These are phyloP conservation scores for Pyrenophora teres DNA, from an alignment of 2,329 filamentous ascomycete genomes.

Conservation along the genomic window DNA sequence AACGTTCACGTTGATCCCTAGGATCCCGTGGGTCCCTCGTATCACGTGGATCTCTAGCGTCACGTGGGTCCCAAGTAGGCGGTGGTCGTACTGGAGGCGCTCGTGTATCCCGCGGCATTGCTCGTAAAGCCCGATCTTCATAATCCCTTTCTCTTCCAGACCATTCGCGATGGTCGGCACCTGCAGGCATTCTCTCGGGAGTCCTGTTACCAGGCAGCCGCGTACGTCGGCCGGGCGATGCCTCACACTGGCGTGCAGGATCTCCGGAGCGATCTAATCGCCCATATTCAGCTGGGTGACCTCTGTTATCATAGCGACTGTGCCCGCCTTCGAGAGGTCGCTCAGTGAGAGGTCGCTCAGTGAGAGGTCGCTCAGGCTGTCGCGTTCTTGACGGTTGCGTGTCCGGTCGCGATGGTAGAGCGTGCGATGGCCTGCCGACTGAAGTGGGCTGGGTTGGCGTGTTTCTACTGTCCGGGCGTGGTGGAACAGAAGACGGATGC, in stretches of 20 bases:
- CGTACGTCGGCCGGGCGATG: conserved; percentile 47
- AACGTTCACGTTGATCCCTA: conserved; percentile 37
- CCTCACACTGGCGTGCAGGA: conserved; percentile 44
- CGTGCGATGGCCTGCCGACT: conserved; percentile 42
- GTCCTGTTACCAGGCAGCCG: conserved; percentile 43
- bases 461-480: conserved; percentile 42
- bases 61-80: conserved; percentile 33
- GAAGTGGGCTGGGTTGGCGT: conserved; percentile 31
- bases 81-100: conserved; percentile 29
- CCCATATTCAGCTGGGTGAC: conserved; percentile 49
- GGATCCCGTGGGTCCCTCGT: conserved; percentile 29
- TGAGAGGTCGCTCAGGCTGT: conserved; percentile 34
- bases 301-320: conserved; percentile 41
- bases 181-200: conserved; percentile 37
- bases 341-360: conserved; percentile 24
- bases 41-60: conserved; percentile 30
- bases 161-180: conserved; percentile 42
- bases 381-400: conserved; percentile 57
- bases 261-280: conserved; percentile 52
- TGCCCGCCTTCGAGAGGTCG: conserved; percentile 33
- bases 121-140: conserved; percentile 44
- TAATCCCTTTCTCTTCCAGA: conserved; percentile 41
- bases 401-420: conserved; percentile 64
- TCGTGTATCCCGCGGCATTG: conserved; percentile 39
- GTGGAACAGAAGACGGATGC: conserved; percentile 28